A percentile compares a stretch with the other conserved stretches of the same genome.
These are phyloP conservation scores for Thozetella sp. DNA, from an alignment of 495 filamentous ascomycete genomes.

Conservation along the genomic window DNA sequence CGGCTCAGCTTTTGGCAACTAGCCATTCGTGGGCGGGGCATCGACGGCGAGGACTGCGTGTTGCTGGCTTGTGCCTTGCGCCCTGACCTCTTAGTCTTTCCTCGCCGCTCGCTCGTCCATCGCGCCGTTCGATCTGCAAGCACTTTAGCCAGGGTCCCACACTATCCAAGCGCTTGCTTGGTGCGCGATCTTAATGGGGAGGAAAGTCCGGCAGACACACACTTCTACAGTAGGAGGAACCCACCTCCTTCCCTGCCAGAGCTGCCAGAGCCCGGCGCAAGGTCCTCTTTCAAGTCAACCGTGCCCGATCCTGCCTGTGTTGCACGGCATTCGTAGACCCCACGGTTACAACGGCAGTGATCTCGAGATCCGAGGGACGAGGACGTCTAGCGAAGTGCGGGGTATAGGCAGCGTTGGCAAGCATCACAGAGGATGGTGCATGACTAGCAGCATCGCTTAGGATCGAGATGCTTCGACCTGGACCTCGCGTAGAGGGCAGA, in stretches of 20 bases:
- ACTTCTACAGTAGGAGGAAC: too few relatives aligned
- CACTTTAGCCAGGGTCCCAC: background rate
- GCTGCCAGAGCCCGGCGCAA: too few relatives aligned
- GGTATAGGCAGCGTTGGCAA: background rate
- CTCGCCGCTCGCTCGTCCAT: background rate
- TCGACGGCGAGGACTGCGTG: too few relatives aligned
- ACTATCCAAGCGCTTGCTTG: background rate
- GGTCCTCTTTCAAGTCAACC: background rate
- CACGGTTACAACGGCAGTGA: conserved; percentile 2
- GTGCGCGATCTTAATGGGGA: background rate
- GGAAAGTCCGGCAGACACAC: background rate
- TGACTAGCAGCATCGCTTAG: background rate
- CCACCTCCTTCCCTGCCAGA: too few relatives aligned
- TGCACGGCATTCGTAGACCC: background rate
- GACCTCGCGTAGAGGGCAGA: too few relatives aligned
- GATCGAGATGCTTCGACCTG: too few relatives aligned
- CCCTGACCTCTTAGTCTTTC: too few relatives aligned
- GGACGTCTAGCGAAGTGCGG: background rate
- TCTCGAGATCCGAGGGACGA: background rate
- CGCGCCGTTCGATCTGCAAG: background rate
- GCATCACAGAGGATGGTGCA: background rate
- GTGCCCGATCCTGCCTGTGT: background rate
- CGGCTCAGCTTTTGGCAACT: background rate
- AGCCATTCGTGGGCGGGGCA: too few relatives aligned
- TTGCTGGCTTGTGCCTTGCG: too few relatives aligned